Base-by-base conservation (phyloP, 2,329 filamentous ascomycete species). In the Esteya vermicola region DNA sequence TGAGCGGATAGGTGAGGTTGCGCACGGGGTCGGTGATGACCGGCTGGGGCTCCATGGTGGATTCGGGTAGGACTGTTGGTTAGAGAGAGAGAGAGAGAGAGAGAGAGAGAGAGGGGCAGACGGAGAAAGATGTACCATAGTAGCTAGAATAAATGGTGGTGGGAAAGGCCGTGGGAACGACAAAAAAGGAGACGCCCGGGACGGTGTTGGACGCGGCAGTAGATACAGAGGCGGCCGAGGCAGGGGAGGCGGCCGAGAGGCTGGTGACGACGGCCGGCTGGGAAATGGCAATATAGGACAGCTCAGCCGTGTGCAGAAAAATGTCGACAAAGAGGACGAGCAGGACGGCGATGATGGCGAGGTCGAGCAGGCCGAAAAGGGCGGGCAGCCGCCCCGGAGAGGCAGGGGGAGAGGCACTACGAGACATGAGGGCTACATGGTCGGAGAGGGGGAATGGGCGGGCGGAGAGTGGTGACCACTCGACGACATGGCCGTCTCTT, bases 11-110 rank as follows among this genome's bases (percentile, higher is more conserved):
- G 3, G 67, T 73, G 45, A 64, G 59, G 45, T 74, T 68, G 35
- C 73, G 51, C 22, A 74, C 55, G 0, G 68, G 66, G 52, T 76
- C 71, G 44, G 62, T 59, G 4, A 77, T 51, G 13, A 62, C 62
- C 3, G 55, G 55, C 40, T 58, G 54, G 4, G 55, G 54, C 48
- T 58, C 52, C 30, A 48, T 50, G 9, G 53, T 56, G 13, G 56
- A 52, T 4, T 48, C 52, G 1, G 55, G 50, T 21, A 48, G 49
- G 33, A 57, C 52, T 56, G 38, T 3, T 13, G n/a, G 25, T 20
- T 16, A 27, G 23, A 14, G 33, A 9, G 7, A 14, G n/a, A 31
- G 28, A 31, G 14, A 14, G 7, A 22, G 32, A 7, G 25, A 26
- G 20, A 8, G n/a, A 8, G 31, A 8, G 8, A 14, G 20, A 22